A percentile compares a stretch with the other conserved stretches of the same genome.
These are phyloP conservation scores for Paracoccidioides brasiliensis DNA, from an alignment of 2,329 filamentous ascomycete genomes.

Conservation along the genomic window DNA sequence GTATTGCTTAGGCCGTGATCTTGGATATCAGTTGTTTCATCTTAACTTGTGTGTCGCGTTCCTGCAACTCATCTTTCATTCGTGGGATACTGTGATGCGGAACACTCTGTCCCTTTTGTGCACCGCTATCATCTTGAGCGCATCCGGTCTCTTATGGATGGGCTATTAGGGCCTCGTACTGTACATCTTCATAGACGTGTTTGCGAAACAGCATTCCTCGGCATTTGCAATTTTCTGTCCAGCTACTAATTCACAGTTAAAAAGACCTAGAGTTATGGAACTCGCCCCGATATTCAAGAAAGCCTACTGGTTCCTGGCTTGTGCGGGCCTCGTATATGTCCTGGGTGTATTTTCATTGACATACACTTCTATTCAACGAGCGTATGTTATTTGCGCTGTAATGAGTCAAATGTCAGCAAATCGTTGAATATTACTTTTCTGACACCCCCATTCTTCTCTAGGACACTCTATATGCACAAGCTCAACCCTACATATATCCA, in stretches of 20 bases:
- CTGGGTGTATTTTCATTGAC: conserved; percentile 52
- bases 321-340: conserved; percentile 52
- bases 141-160: too few relatives aligned
- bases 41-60: too few relatives aligned
- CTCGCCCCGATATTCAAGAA: conserved; percentile 36
- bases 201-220: neutral
- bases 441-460: conserved; percentile 23
- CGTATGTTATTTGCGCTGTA: conserved; percentile 43
- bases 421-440: neutral
- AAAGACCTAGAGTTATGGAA: conserved; percentile 15
- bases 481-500: conserved; percentile 60
- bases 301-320: conserved; percentile 44
- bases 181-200: too few relatives aligned
- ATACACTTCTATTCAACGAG: conserved; percentile 60
- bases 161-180: too few relatives aligned
- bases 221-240: neutral
- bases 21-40: neutral
- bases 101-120: too few relatives aligned
- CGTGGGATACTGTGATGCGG: too few relatives aligned
- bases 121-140: too few relatives aligned
- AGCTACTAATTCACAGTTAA: neutral
- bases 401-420: neutral
- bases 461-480: conserved; percentile 72
- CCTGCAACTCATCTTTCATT: too few relatives aligned
- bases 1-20: neutral